A percentile compares a stretch with the other conserved stretches of the same genome.
Conservation (phyloP, 495 filamentous ascomycete genomes). For the Podospora bellae-mahoneyi region DNA sequence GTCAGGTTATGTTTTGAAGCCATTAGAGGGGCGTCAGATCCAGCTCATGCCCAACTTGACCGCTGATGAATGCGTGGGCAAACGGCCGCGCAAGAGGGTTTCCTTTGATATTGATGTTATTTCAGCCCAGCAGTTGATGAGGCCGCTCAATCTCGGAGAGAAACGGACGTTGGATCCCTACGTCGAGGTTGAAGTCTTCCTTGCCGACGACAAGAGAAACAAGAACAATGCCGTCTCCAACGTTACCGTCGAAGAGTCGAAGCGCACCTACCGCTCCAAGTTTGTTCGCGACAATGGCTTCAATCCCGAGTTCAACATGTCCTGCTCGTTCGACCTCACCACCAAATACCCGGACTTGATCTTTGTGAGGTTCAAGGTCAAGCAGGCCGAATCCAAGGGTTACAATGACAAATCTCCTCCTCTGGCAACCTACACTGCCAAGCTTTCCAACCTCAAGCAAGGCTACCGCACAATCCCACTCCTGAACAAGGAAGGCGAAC, state of each 20-base stretch:
- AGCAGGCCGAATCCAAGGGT: constrained; percentile 69
- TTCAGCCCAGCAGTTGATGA: constrained; percentile 90
- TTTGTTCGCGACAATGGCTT: constrained; percentile 85
- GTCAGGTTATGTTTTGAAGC: constrained; percentile 91
- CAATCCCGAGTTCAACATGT: constrained; percentile 74
- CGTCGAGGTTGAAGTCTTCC: constrained; percentile 89
- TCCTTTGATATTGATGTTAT: constrained; percentile 82
- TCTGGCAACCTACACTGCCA: constrained; percentile 85
- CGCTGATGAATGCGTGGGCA: constrained; percentile 44
- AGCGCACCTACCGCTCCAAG: constrained; percentile 68
- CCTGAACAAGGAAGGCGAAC: constrained; percentile 82
- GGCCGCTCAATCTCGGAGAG: constrained; percentile 64
- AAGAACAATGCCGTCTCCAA: constrained; percentile 37
- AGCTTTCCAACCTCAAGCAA: constrained; percentile 81
- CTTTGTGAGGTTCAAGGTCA: constrained; percentile 91
- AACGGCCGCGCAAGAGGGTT: constrained; percentile 70
- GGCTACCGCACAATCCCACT: constrained; percentile 97
- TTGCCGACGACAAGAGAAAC: constrained; percentile 80
- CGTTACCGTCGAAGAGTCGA: constrained; percentile 53
- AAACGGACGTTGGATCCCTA: constrained; percentile 84
- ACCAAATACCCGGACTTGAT: constrained; percentile 91
- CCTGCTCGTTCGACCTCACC: constrained; percentile 70
- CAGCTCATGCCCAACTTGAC: constrained; percentile 45
- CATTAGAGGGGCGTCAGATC: constrained; percentile 69
- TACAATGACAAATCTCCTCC: constrained; percentile 61